These are phyloP conservation scores for Malus fusca DNA, from an alignment of 306 rosid genomes.

Conservation along the genomic window DNA sequence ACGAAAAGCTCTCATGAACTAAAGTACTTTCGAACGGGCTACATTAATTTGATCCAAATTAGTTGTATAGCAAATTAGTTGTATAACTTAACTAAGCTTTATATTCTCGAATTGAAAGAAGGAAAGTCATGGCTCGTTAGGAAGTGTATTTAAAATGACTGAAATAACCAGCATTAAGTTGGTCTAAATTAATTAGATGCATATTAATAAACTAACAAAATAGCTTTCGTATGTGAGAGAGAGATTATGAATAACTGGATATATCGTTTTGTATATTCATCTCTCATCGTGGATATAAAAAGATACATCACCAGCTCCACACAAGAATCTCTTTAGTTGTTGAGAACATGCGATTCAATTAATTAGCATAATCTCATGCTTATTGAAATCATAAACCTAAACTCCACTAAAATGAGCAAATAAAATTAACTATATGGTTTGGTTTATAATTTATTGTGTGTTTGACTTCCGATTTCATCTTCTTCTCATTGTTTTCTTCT, in stretches of 20 bases:
- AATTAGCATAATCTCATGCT: background rate
- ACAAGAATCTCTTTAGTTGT: background rate
- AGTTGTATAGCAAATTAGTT: too few species aligned
- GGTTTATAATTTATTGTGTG: background rate
- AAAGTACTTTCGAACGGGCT: too few species aligned
- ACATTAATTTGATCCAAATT: too few species aligned
- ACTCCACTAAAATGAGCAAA: background rate
- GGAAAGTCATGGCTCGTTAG: accelerated
- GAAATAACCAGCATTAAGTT: too few species aligned
- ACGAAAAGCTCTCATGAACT: too few species aligned
- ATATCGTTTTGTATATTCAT: background rate
- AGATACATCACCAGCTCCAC: background rate
- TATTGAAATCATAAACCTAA: background rate
- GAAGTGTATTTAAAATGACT: too few species aligned
- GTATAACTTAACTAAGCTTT: too few species aligned
- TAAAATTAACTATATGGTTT: background rate
- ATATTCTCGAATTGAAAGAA: too few species aligned
- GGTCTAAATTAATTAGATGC: too few species aligned
- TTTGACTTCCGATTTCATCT: background rate
- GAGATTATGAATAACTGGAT: background rate
- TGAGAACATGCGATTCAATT: background rate
- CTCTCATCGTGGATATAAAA: too few species aligned
- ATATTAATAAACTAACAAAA: too few species aligned
- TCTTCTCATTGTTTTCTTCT: background rate
- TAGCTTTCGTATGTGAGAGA: too few species aligned